A percentile compares a stretch with the other conserved stretches of the same genome.
Evolutionary conservation across 306 rosid species (phyloP).

Genomic region (Datisca glomerata): DNA sequence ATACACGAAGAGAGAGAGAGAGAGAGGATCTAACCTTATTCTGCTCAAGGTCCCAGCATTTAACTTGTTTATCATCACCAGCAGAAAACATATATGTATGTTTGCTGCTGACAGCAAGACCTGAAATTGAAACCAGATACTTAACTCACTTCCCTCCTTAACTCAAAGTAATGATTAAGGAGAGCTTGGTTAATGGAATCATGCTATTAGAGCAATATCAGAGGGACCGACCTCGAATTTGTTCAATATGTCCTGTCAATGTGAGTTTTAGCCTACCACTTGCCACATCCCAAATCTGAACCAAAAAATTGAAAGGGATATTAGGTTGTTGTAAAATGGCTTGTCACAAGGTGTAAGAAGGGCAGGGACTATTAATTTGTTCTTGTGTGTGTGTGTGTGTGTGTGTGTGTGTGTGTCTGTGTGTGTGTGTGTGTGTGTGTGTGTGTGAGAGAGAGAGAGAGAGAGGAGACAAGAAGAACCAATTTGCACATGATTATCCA

Average conservation of each 20-base stretch:
- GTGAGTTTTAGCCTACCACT: conserved; percentile 82
- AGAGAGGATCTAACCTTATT: conserved; percentile 49
- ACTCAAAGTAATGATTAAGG: no score
- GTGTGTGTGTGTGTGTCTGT: no score
- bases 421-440: no score
- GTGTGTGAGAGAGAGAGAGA: no score
- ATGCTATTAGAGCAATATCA: conserved; percentile 10
- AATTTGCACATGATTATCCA: no score
- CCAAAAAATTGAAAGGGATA: conserved; percentile 11
- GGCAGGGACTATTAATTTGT: no score
- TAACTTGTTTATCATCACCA: conserved; percentile 96
- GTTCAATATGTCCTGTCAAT: conserved; percentile 92
- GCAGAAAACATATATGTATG: conserved; percentile 99
- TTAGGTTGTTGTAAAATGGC: no score
- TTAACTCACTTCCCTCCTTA: background rate
- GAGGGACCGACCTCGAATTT: conserved; percentile 62
- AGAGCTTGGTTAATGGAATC: no score
- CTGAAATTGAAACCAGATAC: conserved; percentile 26
- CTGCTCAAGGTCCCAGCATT: conserved; percentile 99
- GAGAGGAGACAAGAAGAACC: no score
- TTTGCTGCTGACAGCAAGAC: conserved; percentile 81
- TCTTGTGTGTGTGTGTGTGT: no score
- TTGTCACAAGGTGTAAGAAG: no score
- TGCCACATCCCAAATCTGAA: conserved; percentile 95
- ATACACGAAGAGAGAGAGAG: background rate